phyloP scores from a whole-genome alignment of 2,329 filamentous ascomycete genomes.

The Phialophora macrospora region DNA sequence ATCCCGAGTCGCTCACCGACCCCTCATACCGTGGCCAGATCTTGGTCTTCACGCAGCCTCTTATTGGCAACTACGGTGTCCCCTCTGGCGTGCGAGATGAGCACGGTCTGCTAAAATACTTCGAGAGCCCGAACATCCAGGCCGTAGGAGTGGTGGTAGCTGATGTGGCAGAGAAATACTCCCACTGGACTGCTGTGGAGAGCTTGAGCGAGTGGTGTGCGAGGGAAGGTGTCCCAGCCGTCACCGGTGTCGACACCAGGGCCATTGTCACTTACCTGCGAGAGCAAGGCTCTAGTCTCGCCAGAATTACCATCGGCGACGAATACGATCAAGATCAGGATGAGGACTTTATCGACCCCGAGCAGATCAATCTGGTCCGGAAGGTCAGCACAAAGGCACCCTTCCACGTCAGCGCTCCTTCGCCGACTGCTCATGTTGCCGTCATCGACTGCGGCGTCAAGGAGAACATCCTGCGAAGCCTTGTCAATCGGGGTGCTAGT shows the following conservation, averaged over 20 bases:
- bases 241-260: constrained; percentile 95
- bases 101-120: constrained; percentile 92
- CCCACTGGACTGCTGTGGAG: constrained; percentile 98
- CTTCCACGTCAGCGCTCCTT: constrained; percentile 86
- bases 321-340: constrained; percentile 99
- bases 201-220: constrained; percentile 92
- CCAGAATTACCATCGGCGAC: constrained; percentile 91
- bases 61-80: constrained; percentile 98
- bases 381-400: constrained; percentile 97
- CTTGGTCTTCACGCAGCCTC: constrained; percentile 93
- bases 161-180: constrained; percentile 91
- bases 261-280: constrained; percentile 94
- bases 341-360: constrained; percentile 91
- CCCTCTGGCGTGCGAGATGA: constrained; percentile 83
- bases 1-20: constrained; percentile 83
- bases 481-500: constrained; percentile 88
- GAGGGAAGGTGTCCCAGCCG: constrained; percentile 91
- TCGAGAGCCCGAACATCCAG: constrained; percentile 97
- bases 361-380: constrained; percentile 94
- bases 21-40: constrained; percentile 80
- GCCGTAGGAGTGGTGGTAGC: constrained; percentile 94
- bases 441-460: constrained; percentile 98
- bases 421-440: constrained; percentile 86
- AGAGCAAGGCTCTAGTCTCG: constrained; percentile 94
- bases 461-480: constrained; percentile 97